Base-by-base conservation (phyloP, 2,329 filamentous ascomycete species). In the Xylaria hypoxylon region DNA sequence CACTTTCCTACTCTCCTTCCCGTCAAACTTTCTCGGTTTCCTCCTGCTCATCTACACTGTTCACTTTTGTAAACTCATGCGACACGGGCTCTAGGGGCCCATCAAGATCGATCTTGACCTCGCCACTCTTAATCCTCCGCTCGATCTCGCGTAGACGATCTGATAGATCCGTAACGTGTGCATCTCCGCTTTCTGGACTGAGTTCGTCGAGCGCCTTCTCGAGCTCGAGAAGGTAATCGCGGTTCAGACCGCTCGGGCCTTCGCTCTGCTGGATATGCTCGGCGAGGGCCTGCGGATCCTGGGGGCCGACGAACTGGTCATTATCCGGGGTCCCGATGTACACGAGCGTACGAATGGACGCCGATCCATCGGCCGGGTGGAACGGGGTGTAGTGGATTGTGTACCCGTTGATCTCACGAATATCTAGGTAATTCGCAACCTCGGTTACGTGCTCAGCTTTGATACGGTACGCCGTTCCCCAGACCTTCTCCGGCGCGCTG, bases 341-440 rank as follows among this genome's bases (percentile, higher is more conserved):
- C 1, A 97, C 93, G 69, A 97, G 87, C 65, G 86, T 84, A 60
- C 77, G 79, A 73, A 88, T 85, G 22, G 79, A 72, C 3, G 76
- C 77, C n/a, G 73, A 24, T 19, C 68, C 68, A 50, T 78, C 70
- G 22, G 68, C 84, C 6, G 90, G 89, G 73, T 94, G 84, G 78
- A 98, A 97, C 0, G 91, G 89, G 31, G 94, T 93, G 79, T 94
- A 93, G 80, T 97, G 94, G 71, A 97, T 96, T 60, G 90, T 92
- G 80, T 99, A 99, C 28, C 96, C 96, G 81, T 98, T 97, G 77
- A 98, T 97, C 80, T 99, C 96, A 51, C 96, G 90, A 71, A 97
- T 95, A 79, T 98, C 94, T 53, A 99, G 92, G 78, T 97, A 97
- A 65, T 90, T 86, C 72, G 92, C 90, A 3, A 97, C 95, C 80